phyloP scores from a whole-genome alignment of 2,329 filamentous ascomycete genomes.

The Xylaria digitata region DNA sequence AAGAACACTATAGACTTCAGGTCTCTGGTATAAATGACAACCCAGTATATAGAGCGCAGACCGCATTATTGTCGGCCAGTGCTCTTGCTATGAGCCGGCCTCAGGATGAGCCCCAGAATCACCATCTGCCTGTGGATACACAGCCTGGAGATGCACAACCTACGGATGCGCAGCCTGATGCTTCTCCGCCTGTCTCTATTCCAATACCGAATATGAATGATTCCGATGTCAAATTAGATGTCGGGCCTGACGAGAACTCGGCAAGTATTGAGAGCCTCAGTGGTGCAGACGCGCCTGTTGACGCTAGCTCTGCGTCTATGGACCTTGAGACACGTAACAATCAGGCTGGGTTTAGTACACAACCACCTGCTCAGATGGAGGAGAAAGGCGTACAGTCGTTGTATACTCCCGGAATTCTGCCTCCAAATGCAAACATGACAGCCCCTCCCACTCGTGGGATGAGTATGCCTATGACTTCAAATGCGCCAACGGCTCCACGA shows the following conservation, averaged over 20 bases:
- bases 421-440: conserved; percentile 56
- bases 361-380: conserved; percentile 61
- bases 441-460: conserved; percentile 63
- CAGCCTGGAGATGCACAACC: conserved; percentile 34
- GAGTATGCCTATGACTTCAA: conserved; percentile 67
- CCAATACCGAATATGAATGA: conserved; percentile 49
- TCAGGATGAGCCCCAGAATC: conserved; percentile 65
- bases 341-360: conserved; percentile 51
- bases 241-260: conserved; percentile 57
- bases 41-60: conserved; percentile 64
- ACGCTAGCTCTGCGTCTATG: conserved; percentile 65
- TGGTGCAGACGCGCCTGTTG: conserved; percentile 55
- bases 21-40: conserved; percentile 63
- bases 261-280: conserved; percentile 56
- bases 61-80: conserved; percentile 65
- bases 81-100: conserved; percentile 66
- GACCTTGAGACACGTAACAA: conserved; percentile 62
- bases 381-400: conserved; percentile 64
- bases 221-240: conserved; percentile 53
- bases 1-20: conserved; percentile 57
- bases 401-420: conserved; percentile 64
- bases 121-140: conserved; percentile 47
- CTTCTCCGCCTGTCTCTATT: conserved; percentile 43
- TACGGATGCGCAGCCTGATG: conserved; percentile 35
- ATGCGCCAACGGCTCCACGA: conserved; percentile 64